Conservation (phyloP, 192 early-diverging fungal genomes). For the Paraglomus brasilianum region DNA sequence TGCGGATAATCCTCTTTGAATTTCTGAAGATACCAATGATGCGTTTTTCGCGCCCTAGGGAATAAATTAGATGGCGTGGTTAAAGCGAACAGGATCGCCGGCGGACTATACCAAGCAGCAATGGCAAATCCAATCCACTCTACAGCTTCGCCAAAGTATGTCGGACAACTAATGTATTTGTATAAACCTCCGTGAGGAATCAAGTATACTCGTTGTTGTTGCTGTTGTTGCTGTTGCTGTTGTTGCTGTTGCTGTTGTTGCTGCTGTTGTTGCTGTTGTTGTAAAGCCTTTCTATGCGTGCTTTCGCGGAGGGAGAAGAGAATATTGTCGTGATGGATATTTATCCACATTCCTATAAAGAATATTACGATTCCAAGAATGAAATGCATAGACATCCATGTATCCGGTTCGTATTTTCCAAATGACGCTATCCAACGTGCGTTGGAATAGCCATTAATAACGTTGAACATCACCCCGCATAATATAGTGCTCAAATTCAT, state of each 20-base stretch:
- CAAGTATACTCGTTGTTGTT: slow-evolving; percentile 4
- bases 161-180: slow-evolving; percentile 39
- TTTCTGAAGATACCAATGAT: slow-evolving; percentile 38
- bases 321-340: slow-evolving; percentile 43
- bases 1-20: slow-evolving; percentile 37
- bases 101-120: slow-evolving; percentile 32
- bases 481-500: slow-evolving; percentile 32
- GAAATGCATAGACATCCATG: neutral
- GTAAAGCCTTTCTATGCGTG: neutral
- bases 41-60: slow-evolving; percentile 37
- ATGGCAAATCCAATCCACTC: slow-evolving; percentile 46
- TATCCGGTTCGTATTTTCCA: slow-evolving; percentile 19
- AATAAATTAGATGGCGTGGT: slow-evolving; percentile 36
- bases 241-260: neutral
- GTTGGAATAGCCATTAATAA: slow-evolving; percentile 41
- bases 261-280: neutral
- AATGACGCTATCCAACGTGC: slow-evolving; percentile 35
- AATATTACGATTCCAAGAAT: slow-evolving; percentile 31
- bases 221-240: neutral
- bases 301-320: slow-evolving; percentile 33
- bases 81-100: slow-evolving; percentile 36
- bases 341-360: slow-evolving; percentile 32
- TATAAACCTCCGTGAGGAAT: slow-evolving; percentile 39
- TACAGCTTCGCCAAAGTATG: slow-evolving; percentile 37
- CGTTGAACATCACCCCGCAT: slow-evolving; percentile 32